Evolutionary conservation across 1,139 yeast species (phyloP), one percentile per base, ranked within the genome.

Genomic region (Saccharomyces hybrid): DNA sequence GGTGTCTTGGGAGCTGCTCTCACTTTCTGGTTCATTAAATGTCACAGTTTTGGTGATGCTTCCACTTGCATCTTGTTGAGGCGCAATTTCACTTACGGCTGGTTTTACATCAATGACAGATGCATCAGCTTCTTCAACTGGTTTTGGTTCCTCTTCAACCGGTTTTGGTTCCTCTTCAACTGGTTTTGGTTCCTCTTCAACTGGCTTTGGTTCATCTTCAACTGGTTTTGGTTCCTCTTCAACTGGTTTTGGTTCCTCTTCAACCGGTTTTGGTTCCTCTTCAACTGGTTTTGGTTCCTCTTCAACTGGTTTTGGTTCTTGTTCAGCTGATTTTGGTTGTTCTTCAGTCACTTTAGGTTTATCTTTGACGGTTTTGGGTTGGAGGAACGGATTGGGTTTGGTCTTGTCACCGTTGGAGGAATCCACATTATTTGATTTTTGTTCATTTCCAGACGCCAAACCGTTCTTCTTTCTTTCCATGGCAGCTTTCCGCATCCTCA

Each of bases 401-500:
- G 25, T 31, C 14, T 4, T 14, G 9, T 20, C 44, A 14, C 4
- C 25, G 8, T 16, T 38, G 16, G 23, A 5, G 20, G 8, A 9
- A 7, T 48, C 6, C 14, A 11, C 26, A 20, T 48, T 42, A 1
- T n/a, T 11, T 1, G 13, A 6, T 11, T 41, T 42, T 23, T 29
- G 26, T 4, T 50, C 50, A 25, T 13, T 28, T 23, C 16, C 50
- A 26, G 29, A 27, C 31, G 46, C 31, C 9, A 13, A 14, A 55
- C 57, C 59, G 8, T 60, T 55, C 53, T 62, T 63, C 51, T 62
- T 61, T 53, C 56, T 62, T 47, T 64, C 65, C 46, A 62, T 53
- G 46, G 59, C 58, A 11, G 59, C 65, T 53, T 64, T 64, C 52
- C 68, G 63, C 51, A 57, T 53, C 47, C 57, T 61, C 32, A 61